Evolutionary conservation across 169 alveolate genomes (phyloP).

Genomic region (Cryptosporidium ubiquitum): DNA sequence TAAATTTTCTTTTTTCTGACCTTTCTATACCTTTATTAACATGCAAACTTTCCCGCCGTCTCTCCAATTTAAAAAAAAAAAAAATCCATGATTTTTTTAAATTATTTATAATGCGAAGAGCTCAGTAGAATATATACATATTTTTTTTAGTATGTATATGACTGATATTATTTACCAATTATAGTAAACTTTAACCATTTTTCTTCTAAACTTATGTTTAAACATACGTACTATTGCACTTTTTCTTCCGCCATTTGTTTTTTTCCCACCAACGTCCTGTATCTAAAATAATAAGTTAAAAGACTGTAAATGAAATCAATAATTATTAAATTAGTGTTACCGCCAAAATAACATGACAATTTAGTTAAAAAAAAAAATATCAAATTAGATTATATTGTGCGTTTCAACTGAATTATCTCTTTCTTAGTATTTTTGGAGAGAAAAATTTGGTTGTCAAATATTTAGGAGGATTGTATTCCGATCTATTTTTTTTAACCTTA

Average conservation of each 20-base stretch:
- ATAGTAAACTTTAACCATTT: too few relatives aligned
- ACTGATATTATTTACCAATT: neutral
- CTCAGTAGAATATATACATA: too few relatives aligned
- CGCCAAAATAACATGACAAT: slow-evolving; percentile 19
- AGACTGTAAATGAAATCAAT: neutral
- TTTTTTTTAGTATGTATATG: too few relatives aligned
- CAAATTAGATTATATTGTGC: neutral
- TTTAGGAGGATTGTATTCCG: neutral
- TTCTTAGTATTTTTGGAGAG: neutral
- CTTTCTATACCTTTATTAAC: neutral
- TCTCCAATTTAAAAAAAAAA: neutral
- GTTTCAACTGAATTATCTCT: neutral
- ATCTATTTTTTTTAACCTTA: neutral
- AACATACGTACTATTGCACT: slow-evolving; percentile 14
- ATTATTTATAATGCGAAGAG: too few relatives aligned
- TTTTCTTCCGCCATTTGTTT: slow-evolving; percentile 1
- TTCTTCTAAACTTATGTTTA: too few relatives aligned
- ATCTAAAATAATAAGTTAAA: neutral
- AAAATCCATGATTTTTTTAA: too few relatives aligned
- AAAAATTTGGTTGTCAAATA: neutral
- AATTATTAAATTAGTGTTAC: neutral
- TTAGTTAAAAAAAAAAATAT: neutral
- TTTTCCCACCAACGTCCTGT: slow-evolving; percentile 46
- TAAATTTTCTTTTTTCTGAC: neutral
- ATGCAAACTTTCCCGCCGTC: slow-evolving; percentile 30